Evolutionary conservation across 441 rosid species (phyloP).

Genomic region (Pelargonium citronellum): DNA sequence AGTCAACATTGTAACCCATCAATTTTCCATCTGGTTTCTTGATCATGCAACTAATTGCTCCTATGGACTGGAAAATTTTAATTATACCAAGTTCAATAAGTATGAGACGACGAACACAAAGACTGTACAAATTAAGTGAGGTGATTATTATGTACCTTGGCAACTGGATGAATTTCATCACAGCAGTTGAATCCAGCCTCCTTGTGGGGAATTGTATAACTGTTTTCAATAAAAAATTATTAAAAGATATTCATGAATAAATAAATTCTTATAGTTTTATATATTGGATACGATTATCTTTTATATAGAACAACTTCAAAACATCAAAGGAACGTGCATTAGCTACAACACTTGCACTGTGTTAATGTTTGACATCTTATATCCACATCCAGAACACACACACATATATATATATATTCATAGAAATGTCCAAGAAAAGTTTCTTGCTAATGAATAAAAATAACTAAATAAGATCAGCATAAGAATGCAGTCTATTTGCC

Average conservation of each 20-base stretch:
- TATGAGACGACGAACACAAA: neutral
- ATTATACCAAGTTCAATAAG: slow-evolving; percentile 8
- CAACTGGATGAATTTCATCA: slow-evolving; percentile 82
- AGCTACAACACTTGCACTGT: neutral
- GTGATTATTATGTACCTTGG: slow-evolving; percentile 51
- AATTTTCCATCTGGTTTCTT: slow-evolving; percentile 58
- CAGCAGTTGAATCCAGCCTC: slow-evolving; percentile 77
- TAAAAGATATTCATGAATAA: neutral
- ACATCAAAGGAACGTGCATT: neutral
- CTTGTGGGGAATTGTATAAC: slow-evolving; percentile 89
- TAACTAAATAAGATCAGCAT: neutral
- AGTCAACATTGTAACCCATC: slow-evolving; percentile 60
- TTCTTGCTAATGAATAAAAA: neutral
- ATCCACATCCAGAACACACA: neutral
- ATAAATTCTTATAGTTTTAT: neutral
- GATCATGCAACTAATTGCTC: slow-evolving; percentile 68
- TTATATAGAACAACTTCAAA: neutral
- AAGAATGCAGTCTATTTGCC: neutral
- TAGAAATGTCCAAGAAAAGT: neutral
- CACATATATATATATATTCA: too few species aligned
- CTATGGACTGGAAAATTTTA: slow-evolving; percentile 53
- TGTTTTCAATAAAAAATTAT: slow-evolving; percentile 30
- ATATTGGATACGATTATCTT: neutral
- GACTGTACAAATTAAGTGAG: neutral
- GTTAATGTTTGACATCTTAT: neutral